Conservation (phyloP, 2,329 filamentous ascomycete genomes). For the Colletotrichum gigasporum region DNA sequence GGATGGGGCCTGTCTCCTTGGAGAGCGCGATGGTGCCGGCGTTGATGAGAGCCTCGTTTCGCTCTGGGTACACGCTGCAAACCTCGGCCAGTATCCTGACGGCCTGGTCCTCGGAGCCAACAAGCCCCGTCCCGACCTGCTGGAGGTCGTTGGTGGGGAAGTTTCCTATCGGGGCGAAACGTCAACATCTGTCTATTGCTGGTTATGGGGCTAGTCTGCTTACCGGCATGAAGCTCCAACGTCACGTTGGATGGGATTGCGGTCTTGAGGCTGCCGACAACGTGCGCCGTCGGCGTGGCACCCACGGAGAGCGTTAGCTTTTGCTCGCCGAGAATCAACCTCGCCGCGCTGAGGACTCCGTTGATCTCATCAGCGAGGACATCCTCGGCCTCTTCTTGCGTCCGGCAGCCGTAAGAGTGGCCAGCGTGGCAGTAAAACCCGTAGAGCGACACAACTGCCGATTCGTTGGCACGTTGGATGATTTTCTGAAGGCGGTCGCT, state of each 20-base stretch:
- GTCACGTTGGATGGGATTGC: conserved; percentile 41
- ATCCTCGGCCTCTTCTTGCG: conserved; percentile 41
- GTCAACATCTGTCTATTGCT: no score
- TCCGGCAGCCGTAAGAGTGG: conserved; percentile 46
- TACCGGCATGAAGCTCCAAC: conserved; percentile 47
- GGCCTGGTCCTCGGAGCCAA: conserved; percentile 40
- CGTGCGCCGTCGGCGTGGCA: conserved; percentile 48
- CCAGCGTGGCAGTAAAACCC: conserved; percentile 50
- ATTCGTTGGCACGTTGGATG: conserved; percentile 39
- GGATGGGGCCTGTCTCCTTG: conserved; percentile 42
- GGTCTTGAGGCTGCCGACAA: conserved; percentile 41
- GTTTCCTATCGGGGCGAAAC: conserved; percentile 42
- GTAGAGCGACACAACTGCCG: conserved; percentile 41
- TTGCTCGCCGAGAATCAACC: conserved; percentile 38
- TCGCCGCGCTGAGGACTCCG: conserved; percentile 41
- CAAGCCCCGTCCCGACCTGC: conserved; percentile 46
- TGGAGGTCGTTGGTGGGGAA: conserved; percentile 50
- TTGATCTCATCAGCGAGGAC: conserved; percentile 42
- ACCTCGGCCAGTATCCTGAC: conserved; percentile 44
- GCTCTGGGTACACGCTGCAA: conserved; percentile 48
- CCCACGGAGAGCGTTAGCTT: conserved; percentile 44
- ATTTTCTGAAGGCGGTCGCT: conserved; percentile 38
- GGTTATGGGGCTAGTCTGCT: not conserved
- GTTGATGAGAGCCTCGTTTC: conserved; percentile 49
- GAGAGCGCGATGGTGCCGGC: conserved; percentile 46